Percentiles rank a stretch among this genome's conserved stretches.
Conservation (phyloP, 2,329 filamentous ascomycete species). For the Scedosporium minutisporum region DNA sequence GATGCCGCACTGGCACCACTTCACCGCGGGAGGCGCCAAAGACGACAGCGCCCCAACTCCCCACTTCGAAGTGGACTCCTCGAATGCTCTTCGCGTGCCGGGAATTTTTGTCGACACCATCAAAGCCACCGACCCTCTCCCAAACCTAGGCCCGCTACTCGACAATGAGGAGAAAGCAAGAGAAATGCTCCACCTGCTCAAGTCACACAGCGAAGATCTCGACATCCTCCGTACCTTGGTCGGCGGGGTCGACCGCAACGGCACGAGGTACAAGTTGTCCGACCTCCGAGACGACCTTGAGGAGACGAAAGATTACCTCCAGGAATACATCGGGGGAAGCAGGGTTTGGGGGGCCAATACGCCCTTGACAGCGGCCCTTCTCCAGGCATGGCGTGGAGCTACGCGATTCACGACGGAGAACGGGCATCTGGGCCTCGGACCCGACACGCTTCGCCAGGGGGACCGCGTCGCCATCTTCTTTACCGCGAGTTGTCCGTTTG, state of each 20-base stretch:
- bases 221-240: background rate
- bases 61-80: background rate
- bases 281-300: background rate
- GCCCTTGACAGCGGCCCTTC: background rate
- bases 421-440: background rate
- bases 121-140: background rate
- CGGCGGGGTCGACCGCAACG: background rate
- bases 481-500: background rate
- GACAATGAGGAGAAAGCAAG: background rate
- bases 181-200: background rate
- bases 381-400: background rate
- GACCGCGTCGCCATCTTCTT: background rate
- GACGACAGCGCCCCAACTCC: background rate
- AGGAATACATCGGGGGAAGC: background rate
- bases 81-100: background rate
- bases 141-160: background rate
- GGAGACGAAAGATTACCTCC: background rate
- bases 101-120: background rate
- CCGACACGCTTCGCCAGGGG: background rate
- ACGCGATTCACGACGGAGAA: background rate
- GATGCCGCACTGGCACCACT: background rate
- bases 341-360: background rate
- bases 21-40: background rate
- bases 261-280: background rate
- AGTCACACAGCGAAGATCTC: background rate